Base-by-base conservation (phyloP, 2,329 filamentous ascomycete genomes). In the Alternaria panax region DNA sequence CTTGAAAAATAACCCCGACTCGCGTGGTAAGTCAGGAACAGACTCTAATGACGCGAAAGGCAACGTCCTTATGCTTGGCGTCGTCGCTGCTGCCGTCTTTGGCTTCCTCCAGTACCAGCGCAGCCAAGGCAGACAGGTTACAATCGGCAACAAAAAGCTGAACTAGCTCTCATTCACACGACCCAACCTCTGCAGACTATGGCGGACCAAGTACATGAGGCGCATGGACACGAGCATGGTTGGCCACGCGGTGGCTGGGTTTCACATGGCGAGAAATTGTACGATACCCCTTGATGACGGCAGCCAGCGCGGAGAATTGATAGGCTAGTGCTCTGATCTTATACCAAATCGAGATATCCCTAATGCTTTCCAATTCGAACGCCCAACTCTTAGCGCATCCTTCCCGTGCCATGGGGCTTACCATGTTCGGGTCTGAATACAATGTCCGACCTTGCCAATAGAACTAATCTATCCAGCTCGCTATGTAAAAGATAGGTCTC, bases 91-190 rank as follows among this genome's bases (percentile, higher is more conserved):
- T 7, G 72, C 68, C 1, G 65, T 72, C 43, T 71, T 78, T 51
- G 75, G 68, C n/a, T 78, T 75, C 65, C 59, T 78, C 45, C 70
- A 75, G 61, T 77, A 76, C 60, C 74, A 77, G 66, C 71, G 73
- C 52, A 73, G 64, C 53, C 75, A 77, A 65, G 75, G 75, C 25
- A 71, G 68, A 22, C 67, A 72, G 20, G 74, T 78, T 40, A 64
- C 70, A 46, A 70, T 77, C 28, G 75, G 75, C 34, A 70, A 76
- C 61, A 78, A 77, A 69, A 78, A 78, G 65, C 51, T 77, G 43
- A 78, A 77, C 59, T 78, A 72, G 59, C 14, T 14, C 32, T 18
- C 5, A 16, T n/a, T 24, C 14, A 2, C 7, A 32, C 8, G 3
- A 42, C 20, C 7, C 7, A 4, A 40, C 9, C 11, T 20, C 24